Conservation (phyloP, 2,329 filamentous ascomycete species). For the Ramularia collo-cygni region DNA sequence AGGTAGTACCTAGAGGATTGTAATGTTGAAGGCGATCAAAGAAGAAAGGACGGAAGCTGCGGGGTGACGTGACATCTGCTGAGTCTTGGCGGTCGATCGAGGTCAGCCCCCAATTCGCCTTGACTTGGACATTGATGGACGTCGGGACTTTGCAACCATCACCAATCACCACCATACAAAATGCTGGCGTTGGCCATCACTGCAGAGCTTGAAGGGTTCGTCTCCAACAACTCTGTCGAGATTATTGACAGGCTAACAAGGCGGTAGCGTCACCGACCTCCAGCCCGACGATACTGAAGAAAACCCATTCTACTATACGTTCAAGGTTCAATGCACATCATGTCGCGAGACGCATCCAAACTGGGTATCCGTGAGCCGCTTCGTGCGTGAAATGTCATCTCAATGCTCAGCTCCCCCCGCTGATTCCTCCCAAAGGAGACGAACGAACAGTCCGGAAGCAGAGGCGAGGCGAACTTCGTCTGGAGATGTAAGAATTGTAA, state of each 20-base stretch:
- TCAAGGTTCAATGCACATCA: constrained; percentile 97
- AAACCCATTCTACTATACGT: constrained; percentile 89
- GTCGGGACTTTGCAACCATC: not conserved
- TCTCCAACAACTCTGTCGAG: not conserved
- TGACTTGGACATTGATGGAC: constrained; percentile 9
- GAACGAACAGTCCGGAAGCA: constrained; percentile 85
- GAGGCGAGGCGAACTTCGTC: constrained; percentile 98
- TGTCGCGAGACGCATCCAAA: constrained; percentile 89
- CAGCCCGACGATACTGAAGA: constrained; percentile 75
- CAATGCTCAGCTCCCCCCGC: not conserved
- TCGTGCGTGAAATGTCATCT: constrained; percentile 53
- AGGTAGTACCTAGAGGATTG: no score
- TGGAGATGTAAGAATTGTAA: constrained; percentile 99
- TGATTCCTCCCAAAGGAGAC: constrained; percentile 55
- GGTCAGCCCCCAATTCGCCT: no score
- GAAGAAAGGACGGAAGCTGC: no score
- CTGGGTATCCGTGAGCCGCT: constrained; percentile 76
- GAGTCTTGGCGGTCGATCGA: no score
- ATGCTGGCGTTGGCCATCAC: constrained; percentile 63
- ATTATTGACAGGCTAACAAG: constrained; percentile 1
- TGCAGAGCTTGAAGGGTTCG: constrained; percentile 64
- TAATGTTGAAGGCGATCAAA: no score
- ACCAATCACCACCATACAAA: constrained; percentile 12
- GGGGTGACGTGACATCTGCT: no score
- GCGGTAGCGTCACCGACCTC: constrained; percentile 77